Evolutionary conservation across 495 filamentous ascomycete genomes (phyloP), one percentile per base, ranked within the genome.

Genomic region (Oidiodendron maius): DNA sequence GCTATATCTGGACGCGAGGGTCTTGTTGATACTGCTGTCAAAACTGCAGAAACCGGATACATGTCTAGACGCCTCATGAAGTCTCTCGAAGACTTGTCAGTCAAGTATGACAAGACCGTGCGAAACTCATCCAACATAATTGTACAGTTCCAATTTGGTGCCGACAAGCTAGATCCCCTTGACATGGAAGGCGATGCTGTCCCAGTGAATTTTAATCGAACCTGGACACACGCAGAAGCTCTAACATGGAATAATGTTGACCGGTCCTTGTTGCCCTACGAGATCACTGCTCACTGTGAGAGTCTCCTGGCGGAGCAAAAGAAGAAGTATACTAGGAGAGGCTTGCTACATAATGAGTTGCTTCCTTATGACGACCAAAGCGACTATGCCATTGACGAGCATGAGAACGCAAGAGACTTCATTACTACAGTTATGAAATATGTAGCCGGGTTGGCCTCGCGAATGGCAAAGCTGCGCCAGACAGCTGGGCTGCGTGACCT

Each of bases 31-130:
- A 98, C 93, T n/a, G 93, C 93, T 25, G 93, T 98, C 68, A 98
- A 98, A 71, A 98, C 93, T 13, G 93, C 93, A 22, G 93, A 98
- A 66, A 98, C 93, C 4, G 93, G 93, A 45, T 98, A 98, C 70
- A 98, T 98, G 94, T 96, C 91, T 50, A 82, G 93, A 69, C 84
- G 93, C 35, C 65, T 98, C 64, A 97, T 98, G 93, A 98, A 98
- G 68, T 93, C 87, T 0, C 72, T 98, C 28, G 93, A 98, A 61
- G 93, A 98, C 76, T 71, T 97, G 6, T 93, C 89, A 0, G 84
- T 85, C 0, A 76, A 85, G 58, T 98, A 98, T 56, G 93, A 98
- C 63, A 75, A 93, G 60, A 97, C 94, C 2, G 94, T 98, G 2
- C 81, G 93, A 41, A 96, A 90, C 25, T 93, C 87, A 2, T 83